These are phyloP conservation scores for Chaetomium globosum DNA, from an alignment of 2,329 filamentous ascomycete genomes.

Conservation along the genomic window DNA sequence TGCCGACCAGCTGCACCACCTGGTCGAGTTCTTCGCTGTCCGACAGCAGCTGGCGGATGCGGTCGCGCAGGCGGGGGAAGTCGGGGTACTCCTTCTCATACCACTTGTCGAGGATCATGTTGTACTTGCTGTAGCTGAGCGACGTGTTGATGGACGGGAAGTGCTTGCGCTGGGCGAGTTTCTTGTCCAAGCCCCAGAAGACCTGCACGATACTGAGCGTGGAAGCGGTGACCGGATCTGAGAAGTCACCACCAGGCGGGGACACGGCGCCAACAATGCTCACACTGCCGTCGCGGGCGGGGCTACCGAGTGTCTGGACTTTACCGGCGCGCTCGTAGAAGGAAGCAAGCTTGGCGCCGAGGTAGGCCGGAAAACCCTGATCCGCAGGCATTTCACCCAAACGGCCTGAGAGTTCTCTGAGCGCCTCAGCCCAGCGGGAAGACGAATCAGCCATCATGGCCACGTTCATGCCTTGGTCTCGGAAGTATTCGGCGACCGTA, in stretches of 20 bases:
- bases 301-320: slow-evolving; percentile 81
- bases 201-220: slow-evolving; percentile 98
- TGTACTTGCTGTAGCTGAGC: slow-evolving; percentile 97
- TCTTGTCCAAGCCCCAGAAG: slow-evolving; percentile 99
- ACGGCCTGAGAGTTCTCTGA: slow-evolving; percentile 98
- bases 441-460: slow-evolving; percentile 99
- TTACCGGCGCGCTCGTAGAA: slow-evolving; percentile 99
- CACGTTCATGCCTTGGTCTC: slow-evolving; percentile 94
- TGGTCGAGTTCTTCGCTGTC: slow-evolving; percentile 98
- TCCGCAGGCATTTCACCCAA: slow-evolving; percentile 99
- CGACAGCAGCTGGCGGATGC: slow-evolving; percentile 89
- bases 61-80: slow-evolving; percentile 88
- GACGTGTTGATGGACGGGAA: slow-evolving; percentile 98
- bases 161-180: slow-evolving; percentile 97
- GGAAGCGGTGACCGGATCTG: slow-evolving; percentile 90
- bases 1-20: slow-evolving; percentile 97
- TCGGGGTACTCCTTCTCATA: slow-evolving; percentile 94
- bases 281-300: slow-evolving; percentile 86
- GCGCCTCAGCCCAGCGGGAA: slow-evolving; percentile 96
- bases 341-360: slow-evolving; percentile 93
- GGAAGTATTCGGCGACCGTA: slow-evolving; percentile 93
- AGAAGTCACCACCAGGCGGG: slow-evolving; percentile 97
- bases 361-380: slow-evolving; percentile 97
- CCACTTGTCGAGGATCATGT: slow-evolving; percentile 80
- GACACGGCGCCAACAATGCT: slow-evolving; percentile 97